Percentiles rank a stretch among this genome's conserved stretches.
phyloP scores from a whole-genome alignment of 352 stramenopile species.

The Pythium phragmitis region DNA sequence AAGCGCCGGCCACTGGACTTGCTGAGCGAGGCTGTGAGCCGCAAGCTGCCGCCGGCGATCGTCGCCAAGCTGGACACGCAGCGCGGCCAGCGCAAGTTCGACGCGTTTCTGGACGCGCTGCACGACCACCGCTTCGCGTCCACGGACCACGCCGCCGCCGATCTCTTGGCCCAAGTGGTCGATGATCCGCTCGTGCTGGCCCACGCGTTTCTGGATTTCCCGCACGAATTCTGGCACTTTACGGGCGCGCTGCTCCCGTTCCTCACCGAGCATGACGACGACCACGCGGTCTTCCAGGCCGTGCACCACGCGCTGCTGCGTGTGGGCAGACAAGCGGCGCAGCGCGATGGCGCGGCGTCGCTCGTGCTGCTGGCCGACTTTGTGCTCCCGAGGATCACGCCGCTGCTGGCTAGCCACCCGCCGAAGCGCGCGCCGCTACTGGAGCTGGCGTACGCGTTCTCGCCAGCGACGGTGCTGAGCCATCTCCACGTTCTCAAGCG shows the following conservation, averaged over 20 bases:
- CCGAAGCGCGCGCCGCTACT: conserved; percentile 57
- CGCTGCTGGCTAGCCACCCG: conserved; percentile 26
- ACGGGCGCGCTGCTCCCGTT: conserved; percentile 50
- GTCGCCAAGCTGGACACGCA: conserved; percentile 33
- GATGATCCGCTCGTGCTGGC: conserved; percentile 57
- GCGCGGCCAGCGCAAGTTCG: conserved; percentile 62
- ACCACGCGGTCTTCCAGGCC: conserved; percentile 41
- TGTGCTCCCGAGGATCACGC: conserved; percentile 45
- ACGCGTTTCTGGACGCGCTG: conserved; percentile 56
- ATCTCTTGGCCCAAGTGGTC: conserved; percentile 42
- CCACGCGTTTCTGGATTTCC: conserved; percentile 65
- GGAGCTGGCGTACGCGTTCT: conserved; percentile 61
- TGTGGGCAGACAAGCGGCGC: conserved; percentile 45
- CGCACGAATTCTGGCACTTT: conserved; percentile 83
- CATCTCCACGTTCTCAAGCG: conserved; percentile 80
- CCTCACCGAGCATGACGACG: conserved; percentile 48
- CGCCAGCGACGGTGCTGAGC: conserved; percentile 44
- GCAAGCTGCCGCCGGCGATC: conserved; percentile 36
- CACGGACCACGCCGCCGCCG: conserved; percentile 34
- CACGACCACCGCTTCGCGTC: conserved; percentile 37
- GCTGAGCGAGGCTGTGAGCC: conserved; percentile 48
- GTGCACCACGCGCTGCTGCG: conserved; percentile 34
- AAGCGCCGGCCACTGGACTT: conserved; percentile 59
- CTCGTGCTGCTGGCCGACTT: conserved; percentile 57
- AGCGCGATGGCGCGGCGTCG: conserved; percentile 42